Conservation (phyloP, 352 stramenopile species). For the Pythium chondricola region DNA sequence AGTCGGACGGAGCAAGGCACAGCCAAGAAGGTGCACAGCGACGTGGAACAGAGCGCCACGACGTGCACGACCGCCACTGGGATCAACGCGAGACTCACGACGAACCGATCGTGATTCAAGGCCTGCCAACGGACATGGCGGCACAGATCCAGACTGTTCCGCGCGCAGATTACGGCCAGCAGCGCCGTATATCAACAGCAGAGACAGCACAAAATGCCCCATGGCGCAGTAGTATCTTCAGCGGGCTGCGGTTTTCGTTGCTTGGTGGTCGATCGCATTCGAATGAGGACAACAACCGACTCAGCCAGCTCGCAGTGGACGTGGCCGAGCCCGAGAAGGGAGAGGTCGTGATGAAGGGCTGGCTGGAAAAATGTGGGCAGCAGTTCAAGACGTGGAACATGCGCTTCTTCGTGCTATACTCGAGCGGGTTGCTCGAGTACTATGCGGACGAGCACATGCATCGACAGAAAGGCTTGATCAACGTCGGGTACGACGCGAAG, state of each 20-base stretch:
- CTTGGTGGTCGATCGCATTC: slow-evolving; percentile 28
- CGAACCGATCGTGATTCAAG: slow-evolving; percentile 21
- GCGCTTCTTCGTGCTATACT: slow-evolving; percentile 81
- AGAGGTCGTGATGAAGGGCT: slow-evolving; percentile 81
- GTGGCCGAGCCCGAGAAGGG: slow-evolving; percentile 43
- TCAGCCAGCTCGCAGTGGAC: slow-evolving; percentile 25
- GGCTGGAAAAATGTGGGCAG: slow-evolving; percentile 85
- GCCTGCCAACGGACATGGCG: slow-evolving; percentile 10
- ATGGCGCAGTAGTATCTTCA: slow-evolving; percentile 34
- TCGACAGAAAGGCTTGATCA: slow-evolving; percentile 75
- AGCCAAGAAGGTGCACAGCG: background rate
- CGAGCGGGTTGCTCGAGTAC: slow-evolving; percentile 77
- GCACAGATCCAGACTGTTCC: slow-evolving; percentile 1
- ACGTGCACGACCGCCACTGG: too few species aligned
- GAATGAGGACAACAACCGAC: slow-evolving; percentile 9
- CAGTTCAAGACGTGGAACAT: slow-evolving; percentile 89
- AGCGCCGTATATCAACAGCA: background rate
- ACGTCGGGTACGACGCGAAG: slow-evolving; percentile 61
- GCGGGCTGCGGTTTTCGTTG: slow-evolving; percentile 56
- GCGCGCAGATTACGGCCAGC: background rate
- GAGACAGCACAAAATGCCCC: background rate
- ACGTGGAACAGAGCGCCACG: background rate
- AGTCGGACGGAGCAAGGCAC: background rate
- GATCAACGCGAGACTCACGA: background rate
- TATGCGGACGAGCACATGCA: slow-evolving; percentile 69